Evolutionary conservation across 257 asterid genomes (phyloP).

Genomic region (Echites panduratus): DNA sequence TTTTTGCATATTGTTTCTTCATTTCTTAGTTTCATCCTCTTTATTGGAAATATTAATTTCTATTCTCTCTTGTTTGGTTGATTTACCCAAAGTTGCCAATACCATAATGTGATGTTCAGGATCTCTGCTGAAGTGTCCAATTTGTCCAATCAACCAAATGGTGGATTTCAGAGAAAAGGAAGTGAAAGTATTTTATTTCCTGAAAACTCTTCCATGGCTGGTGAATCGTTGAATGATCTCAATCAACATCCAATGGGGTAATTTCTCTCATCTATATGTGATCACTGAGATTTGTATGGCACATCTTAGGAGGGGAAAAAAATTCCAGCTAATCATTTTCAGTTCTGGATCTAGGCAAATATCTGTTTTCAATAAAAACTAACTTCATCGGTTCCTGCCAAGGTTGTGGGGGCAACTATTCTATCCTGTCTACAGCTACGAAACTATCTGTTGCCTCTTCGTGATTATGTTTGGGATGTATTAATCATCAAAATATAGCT

Average conservation of each 20-base stretch:
- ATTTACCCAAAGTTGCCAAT: neutral
- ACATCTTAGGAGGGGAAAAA: no score
- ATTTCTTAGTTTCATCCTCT: neutral
- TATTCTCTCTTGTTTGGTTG: neutral
- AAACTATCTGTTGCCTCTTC: neutral
- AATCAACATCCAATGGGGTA: slow-evolving; percentile 40
- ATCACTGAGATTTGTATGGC: neutral
- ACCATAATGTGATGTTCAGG: slow-evolving; percentile 24
- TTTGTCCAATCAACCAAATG: slow-evolving; percentile 41
- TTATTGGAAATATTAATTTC: neutral
- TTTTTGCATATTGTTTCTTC: neutral
- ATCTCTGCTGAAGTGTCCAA: slow-evolving; percentile 55
- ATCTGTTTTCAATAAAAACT: neutral
- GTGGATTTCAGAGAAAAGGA: slow-evolving; percentile 36
- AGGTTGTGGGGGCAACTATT: neutral
- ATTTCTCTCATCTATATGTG: neutral
- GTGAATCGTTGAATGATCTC: slow-evolving; percentile 36
- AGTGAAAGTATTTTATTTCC: slow-evolving; percentile 26
- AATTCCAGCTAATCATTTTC: neutral
- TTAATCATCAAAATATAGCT: neutral
- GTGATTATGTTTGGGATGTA: neutral
- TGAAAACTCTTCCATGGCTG: slow-evolving; percentile 24
- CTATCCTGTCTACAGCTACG: neutral
- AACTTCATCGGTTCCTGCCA: neutral
- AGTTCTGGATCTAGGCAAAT: neutral